Conservation (phyloP, 2,329 filamentous ascomycete species). For the Myriosclerotinia scirpicola region DNA sequence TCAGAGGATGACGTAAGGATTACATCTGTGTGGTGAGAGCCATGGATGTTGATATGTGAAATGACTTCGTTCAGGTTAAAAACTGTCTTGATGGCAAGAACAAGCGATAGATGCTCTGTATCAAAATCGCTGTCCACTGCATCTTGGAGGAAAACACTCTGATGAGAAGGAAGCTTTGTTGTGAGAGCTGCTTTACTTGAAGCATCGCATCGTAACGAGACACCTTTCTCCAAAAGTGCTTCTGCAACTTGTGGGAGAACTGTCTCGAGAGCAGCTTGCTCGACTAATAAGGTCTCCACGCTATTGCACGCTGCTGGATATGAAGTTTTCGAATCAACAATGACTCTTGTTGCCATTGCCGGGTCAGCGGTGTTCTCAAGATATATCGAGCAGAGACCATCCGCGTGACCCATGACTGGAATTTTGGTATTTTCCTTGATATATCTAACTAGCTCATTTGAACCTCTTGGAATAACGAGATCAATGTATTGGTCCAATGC, state of each 20-base stretch:
- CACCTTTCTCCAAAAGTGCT: conserved; percentile 73
- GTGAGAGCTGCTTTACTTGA: conserved; percentile 64
- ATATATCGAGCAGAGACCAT: conserved; percentile 87
- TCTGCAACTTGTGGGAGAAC: conserved; percentile 71
- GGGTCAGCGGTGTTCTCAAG: conserved; percentile 76
- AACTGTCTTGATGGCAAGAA: conserved; percentile 81
- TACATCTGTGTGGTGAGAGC: conserved; percentile 89
- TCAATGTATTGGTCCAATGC: conserved; percentile 85
- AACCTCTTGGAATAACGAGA: conserved; percentile 79
- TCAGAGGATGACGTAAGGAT: conserved; percentile 72
- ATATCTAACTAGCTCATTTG: conserved; percentile 51
- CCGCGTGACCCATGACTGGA: conserved; percentile 92
- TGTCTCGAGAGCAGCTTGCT: conserved; percentile 65
- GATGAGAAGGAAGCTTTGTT: conserved; percentile 46
- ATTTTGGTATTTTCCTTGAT: conserved; percentile 92
- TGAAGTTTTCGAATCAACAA: conserved; percentile 89
- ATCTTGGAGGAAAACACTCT: conserved; percentile 57
- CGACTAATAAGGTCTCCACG: conserved; percentile 86
- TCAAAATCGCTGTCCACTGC: conserved; percentile 71
- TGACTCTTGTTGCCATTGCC: conserved; percentile 68
- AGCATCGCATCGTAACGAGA: conserved; percentile 78
- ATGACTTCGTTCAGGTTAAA: conserved; percentile 69
- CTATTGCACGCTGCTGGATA: conserved; percentile 97
- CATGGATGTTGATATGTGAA: conserved; percentile 85
- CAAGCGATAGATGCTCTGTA: conserved; percentile 86